A percentile compares a stretch with the other conserved stretches of the same genome.
Evolutionary conservation across 2,329 filamentous ascomycete species (phyloP).

Genomic region (Coleophoma cylindrospora): DNA sequence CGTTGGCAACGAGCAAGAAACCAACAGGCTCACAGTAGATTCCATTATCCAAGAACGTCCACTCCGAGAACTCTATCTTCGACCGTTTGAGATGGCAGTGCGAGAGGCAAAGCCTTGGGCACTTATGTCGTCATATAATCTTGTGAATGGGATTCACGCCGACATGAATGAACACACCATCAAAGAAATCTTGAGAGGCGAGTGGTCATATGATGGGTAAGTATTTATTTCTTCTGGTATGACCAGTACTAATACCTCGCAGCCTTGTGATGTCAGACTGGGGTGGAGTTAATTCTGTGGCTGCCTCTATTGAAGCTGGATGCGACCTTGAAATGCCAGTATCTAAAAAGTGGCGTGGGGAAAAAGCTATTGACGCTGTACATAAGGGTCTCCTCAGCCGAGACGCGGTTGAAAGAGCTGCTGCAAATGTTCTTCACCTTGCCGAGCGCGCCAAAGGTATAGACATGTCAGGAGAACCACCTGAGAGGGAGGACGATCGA

Average conservation of each 20-base stretch:
- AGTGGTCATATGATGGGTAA: constrained; percentile 59
- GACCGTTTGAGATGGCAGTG: constrained; percentile 69
- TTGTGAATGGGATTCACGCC: constrained; percentile 58
- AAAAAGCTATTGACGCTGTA: constrained; percentile 50
- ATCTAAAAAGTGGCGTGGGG: constrained; percentile 49
- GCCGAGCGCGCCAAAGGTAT: constrained; percentile 57
- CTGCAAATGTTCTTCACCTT: constrained; percentile 53
- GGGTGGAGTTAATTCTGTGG: constrained; percentile 51
- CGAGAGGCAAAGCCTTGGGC: constrained; percentile 66
- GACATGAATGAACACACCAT: constrained; percentile 51
- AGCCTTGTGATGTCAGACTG: constrained; percentile 55
- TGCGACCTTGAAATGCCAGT: constrained; percentile 55
- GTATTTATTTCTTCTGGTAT: constrained; percentile 7
- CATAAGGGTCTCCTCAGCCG: constrained; percentile 41
- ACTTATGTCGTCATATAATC: constrained; percentile 65
- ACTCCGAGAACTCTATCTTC: constrained; percentile 66
- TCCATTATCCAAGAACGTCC: constrained; percentile 60
- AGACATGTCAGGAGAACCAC: constrained; percentile 50
- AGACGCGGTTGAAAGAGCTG: constrained; percentile 50
- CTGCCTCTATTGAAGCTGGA: constrained; percentile 49
- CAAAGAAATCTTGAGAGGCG: constrained; percentile 52
- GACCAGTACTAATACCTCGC: constrained; percentile 2
- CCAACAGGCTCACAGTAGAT: constrained; percentile 59
- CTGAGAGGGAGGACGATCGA: constrained; percentile 51
- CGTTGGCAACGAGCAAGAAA: constrained; percentile 70